Conservation (phyloP, 768 basidiomycete genomes). For the Tulasnella sp. region DNA sequence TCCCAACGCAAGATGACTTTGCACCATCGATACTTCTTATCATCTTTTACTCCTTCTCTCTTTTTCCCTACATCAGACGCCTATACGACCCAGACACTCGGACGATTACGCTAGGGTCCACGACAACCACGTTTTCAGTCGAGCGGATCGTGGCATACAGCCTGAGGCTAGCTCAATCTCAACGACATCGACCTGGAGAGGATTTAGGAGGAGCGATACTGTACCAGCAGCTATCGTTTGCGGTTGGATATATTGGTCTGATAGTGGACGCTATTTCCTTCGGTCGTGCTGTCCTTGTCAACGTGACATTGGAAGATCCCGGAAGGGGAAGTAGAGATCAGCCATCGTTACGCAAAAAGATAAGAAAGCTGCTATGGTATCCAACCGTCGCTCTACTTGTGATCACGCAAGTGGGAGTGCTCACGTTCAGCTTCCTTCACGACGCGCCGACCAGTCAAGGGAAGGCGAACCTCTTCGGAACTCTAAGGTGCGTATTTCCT, state of each 20-base stretch:
- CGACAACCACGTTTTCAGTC: conserved; percentile 39
- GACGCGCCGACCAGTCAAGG: background rate
- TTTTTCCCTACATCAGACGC: conserved; percentile 43
- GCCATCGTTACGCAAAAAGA: background rate
- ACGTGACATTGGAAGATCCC: conserved; percentile 8
- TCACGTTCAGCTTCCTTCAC: background rate
- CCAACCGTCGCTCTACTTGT: background rate
- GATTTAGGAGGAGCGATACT: background rate
- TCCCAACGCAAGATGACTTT: conserved; percentile 42
- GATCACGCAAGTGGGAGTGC: background rate
- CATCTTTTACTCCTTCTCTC: conserved; percentile 41
- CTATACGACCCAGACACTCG: conserved; percentile 41
- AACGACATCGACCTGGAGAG: background rate
- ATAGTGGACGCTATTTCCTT: background rate
- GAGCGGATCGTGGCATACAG: conserved; percentile 35
- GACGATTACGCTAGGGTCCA: conserved; percentile 38
- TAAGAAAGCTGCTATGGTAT: background rate
- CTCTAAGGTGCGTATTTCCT: background rate
- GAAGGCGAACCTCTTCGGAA: background rate
- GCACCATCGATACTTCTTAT: conserved; percentile 47
- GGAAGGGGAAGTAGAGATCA: conserved; percentile 12
- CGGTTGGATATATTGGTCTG: background rate
- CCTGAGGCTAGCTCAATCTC: background rate
- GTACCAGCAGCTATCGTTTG: conserved; percentile 19
- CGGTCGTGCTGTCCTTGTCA: background rate